Evolutionary conservation across 2,329 filamentous ascomycete species (phyloP).

Genomic region (Aurifilum marmelostoma): DNA sequence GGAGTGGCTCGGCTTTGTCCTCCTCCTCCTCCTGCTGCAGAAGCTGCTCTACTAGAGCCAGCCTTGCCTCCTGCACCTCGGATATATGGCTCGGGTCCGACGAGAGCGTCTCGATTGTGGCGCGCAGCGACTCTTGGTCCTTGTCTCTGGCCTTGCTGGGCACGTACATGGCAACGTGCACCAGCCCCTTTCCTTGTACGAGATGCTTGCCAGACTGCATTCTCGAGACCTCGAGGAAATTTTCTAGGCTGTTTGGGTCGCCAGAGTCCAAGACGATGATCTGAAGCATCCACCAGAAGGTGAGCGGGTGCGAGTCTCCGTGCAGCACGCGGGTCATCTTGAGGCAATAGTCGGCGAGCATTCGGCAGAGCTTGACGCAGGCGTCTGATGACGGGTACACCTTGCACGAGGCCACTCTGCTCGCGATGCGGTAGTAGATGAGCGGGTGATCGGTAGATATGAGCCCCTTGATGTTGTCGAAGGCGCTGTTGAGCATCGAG

Average conservation of each 20-base stretch:
- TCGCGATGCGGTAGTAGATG: slow-evolving; percentile 8
- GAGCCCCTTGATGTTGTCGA: slow-evolving; percentile 16
- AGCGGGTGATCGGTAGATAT: slow-evolving; percentile 6
- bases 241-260: background rate
- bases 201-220: slow-evolving; percentile 8
- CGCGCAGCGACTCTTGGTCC: slow-evolving; percentile 10
- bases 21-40: background rate
- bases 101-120: background rate
- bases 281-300: slow-evolving; percentile 4
- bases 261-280: slow-evolving; percentile 1
- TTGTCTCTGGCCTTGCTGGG: slow-evolving; percentile 12
- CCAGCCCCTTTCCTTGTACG: background rate
- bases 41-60: slow-evolving; percentile 16
- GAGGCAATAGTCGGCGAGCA: slow-evolving; percentile 9
- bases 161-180: slow-evolving; percentile 6
- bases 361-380: slow-evolving; percentile 9
- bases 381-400: slow-evolving; percentile 11
- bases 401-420: background rate
- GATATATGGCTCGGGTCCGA: background rate
- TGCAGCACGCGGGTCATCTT: slow-evolving; percentile 6
- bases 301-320: slow-evolving; percentile 13
- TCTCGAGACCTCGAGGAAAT: slow-evolving; percentile 7
- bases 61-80: slow-evolving; percentile 15
- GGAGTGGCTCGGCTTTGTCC: background rate
- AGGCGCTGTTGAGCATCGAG: slow-evolving; percentile 10